Conservation (phyloP, 345 rosid species). For the Brassica carinata region DNA sequence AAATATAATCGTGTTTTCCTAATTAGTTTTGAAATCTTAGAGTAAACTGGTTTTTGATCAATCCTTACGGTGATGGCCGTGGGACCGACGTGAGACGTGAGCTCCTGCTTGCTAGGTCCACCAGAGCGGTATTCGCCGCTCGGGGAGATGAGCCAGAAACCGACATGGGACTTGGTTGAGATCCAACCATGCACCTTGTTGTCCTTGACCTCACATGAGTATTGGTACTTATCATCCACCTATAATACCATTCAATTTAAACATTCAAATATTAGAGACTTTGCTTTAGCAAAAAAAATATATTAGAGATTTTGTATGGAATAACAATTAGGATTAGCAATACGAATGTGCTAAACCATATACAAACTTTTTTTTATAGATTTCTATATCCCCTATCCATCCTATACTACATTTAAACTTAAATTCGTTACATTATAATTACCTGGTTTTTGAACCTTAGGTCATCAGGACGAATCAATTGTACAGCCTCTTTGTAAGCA, state of each 20-base stretch:
- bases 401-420: not conserved
- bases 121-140: conserved; percentile 65
- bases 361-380: not conserved
- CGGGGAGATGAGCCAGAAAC: conserved; percentile 90
- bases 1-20: not conserved
- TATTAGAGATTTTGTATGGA: not conserved
- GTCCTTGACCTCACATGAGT: conserved; percentile 60
- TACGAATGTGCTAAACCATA: not conserved
- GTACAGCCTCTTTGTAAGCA: conserved; percentile 74
- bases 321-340: not conserved
- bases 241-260: conserved; percentile 23
- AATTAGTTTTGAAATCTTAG: not conserved
- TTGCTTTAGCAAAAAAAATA: too few species aligned
- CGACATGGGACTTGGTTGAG: conserved; percentile 50
- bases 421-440: not conserved
- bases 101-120: conserved; percentile 87
- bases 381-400: not conserved
- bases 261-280: not conserved
- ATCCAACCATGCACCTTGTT: conserved; percentile 91
- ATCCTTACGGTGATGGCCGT: conserved; percentile 54
- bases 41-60: not conserved
- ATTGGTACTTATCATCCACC: conserved; percentile 95
- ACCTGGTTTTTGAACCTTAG: conserved; percentile 73
- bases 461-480: conserved; percentile 66
- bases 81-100: conserved; percentile 86